These are phyloP conservation scores for Avena insularis DNA, from an alignment of 176 grass and related monocot species.

Conservation along the genomic window DNA sequence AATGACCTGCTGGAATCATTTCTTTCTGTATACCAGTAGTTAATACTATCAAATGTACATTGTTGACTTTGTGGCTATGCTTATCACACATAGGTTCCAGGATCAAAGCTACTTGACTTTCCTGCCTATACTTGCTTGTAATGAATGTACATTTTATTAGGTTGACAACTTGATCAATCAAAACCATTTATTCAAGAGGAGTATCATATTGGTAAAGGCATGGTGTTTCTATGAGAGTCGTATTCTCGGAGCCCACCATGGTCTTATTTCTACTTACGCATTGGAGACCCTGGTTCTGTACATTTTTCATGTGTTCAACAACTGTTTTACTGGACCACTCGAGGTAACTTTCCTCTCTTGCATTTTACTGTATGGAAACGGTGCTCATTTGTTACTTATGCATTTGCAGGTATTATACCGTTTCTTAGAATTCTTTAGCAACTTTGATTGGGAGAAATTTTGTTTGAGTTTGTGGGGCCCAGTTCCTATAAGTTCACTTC, in stretches of 20 bases:
- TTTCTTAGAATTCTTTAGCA: slow-evolving; percentile 97
- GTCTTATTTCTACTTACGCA: slow-evolving; percentile 98
- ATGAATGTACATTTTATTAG: slow-evolving; percentile 59
- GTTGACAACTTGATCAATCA: slow-evolving; percentile 69
- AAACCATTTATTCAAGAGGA: slow-evolving; percentile 94
- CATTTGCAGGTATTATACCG: slow-evolving; percentile 80
- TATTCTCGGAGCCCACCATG: slow-evolving; percentile 99
- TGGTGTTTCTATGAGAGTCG: slow-evolving; percentile 99
- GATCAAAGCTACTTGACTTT: slow-evolving; percentile 40
- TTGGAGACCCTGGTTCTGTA: slow-evolving; percentile 98
- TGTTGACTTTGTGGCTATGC: slow-evolving; percentile 9
- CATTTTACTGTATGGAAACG: slow-evolving; percentile 27
- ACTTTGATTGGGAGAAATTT: slow-evolving; percentile 94
- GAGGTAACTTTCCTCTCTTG: slow-evolving; percentile 66
- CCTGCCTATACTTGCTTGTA: slow-evolving; percentile 41
- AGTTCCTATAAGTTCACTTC: slow-evolving; percentile 92
- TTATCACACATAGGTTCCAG: slow-evolving; percentile 28
- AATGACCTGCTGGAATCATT: slow-evolving; percentile 6
- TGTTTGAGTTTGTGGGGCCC: slow-evolving; percentile 89
- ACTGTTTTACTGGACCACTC: slow-evolving; percentile 86
- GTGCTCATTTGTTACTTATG: slow-evolving; percentile 46
- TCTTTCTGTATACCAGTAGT: slow-evolving; percentile 11
- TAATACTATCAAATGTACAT: slow-evolving; percentile 16
- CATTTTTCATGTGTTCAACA: slow-evolving; percentile 96
- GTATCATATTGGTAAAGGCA: slow-evolving; percentile 96